Conservation (phyloP, 2,329 filamentous ascomycete species). For the Setomelanomma holmii region DNA sequence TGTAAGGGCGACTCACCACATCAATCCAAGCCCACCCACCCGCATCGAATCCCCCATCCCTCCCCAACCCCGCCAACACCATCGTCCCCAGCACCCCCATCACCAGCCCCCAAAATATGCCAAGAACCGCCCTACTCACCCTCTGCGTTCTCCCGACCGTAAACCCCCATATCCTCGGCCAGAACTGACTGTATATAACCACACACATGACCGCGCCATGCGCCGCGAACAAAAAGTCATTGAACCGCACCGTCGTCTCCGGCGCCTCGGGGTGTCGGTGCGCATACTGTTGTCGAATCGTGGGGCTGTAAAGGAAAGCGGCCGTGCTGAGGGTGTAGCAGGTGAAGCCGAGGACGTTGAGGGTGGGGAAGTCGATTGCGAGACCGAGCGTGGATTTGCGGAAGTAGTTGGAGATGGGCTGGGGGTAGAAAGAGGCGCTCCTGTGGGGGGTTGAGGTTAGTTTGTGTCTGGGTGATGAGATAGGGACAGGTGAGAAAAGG, state of each 20-base stretch:
- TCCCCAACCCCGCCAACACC: conserved; percentile 53
- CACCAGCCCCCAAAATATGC: conserved; percentile 73
- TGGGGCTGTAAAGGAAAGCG: conserved; percentile 78
- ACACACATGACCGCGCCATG: conserved; percentile 78
- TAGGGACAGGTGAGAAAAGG: neutral
- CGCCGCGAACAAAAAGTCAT: conserved; percentile 86
- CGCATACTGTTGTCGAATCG: conserved; percentile 83
- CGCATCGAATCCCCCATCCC: conserved; percentile 55
- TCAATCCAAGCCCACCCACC: conserved; percentile 69
- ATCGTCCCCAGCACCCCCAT: conserved; percentile 60
- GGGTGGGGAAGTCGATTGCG: conserved; percentile 84
- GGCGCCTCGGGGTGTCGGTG: conserved; percentile 74
- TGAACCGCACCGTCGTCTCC: conserved; percentile 83
- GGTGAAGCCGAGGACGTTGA: conserved; percentile 75
- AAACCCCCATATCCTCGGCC: conserved; percentile 77
- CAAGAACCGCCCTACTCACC: conserved; percentile 68
- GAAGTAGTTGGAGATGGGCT: conserved; percentile 79
- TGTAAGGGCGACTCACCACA: conserved; percentile 55
- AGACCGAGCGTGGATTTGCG: conserved; percentile 82
- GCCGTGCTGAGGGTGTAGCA: conserved; percentile 78
- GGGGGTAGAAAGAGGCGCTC: conserved; percentile 93
- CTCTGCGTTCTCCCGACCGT: conserved; percentile 62
- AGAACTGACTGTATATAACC: conserved; percentile 80
- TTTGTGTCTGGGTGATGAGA: neutral
- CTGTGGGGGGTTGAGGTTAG: too few species aligned